Conservation (phyloP, 352 stramenopile species). For the Phytophthora litchii region DNA sequence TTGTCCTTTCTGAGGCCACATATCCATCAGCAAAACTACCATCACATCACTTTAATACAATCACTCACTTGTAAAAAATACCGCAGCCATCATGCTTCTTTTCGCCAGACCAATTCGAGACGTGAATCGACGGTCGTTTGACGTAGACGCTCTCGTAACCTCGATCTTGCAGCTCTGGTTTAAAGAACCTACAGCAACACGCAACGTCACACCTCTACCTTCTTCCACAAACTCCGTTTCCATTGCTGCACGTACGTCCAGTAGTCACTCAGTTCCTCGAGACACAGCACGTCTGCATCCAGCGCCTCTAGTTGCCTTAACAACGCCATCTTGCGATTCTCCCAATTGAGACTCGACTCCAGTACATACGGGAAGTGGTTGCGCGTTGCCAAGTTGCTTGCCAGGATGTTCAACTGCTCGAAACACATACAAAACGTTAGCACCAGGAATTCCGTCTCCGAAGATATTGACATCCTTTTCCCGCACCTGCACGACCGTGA, state of each 20-base stretch:
- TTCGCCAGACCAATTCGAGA: conserved; percentile 87
- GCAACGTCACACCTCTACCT: conserved; percentile 2
- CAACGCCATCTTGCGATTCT: conserved; percentile 80
- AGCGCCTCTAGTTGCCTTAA: conserved; percentile 75
- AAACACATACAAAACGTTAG: conserved; percentile 10
- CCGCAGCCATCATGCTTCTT: conserved; percentile 89
- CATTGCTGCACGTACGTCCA: conserved; percentile 66
- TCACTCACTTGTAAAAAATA: conserved; percentile 86
- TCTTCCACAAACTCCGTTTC: conserved; percentile 1
- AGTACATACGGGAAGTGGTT: conserved; percentile 90
- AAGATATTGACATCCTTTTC: too few species aligned
- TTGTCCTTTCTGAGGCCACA: conserved; percentile 67
- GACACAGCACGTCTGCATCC: conserved; percentile 82
- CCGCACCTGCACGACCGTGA: conserved; percentile 76
- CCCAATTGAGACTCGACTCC: conserved; percentile 82
- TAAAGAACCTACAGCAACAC: conserved; percentile 69
- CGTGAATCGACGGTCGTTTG: conserved; percentile 84
- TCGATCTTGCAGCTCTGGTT: conserved; percentile 66
- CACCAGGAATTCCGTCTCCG: not conserved
- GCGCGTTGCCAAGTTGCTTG: conserved; percentile 83
- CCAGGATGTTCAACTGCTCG: conserved; percentile 80
- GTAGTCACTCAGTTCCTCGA: conserved; percentile 90
- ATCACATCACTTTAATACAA: not conserved
- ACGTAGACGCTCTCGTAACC: conserved; percentile 89
- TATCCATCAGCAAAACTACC: not conserved